A percentile compares a stretch with the other conserved stretches of the same genome.
These are phyloP conservation scores for Globisporangium cederbergense DNA, from an alignment of 352 stramenopile genomes.

Conservation along the genomic window DNA sequence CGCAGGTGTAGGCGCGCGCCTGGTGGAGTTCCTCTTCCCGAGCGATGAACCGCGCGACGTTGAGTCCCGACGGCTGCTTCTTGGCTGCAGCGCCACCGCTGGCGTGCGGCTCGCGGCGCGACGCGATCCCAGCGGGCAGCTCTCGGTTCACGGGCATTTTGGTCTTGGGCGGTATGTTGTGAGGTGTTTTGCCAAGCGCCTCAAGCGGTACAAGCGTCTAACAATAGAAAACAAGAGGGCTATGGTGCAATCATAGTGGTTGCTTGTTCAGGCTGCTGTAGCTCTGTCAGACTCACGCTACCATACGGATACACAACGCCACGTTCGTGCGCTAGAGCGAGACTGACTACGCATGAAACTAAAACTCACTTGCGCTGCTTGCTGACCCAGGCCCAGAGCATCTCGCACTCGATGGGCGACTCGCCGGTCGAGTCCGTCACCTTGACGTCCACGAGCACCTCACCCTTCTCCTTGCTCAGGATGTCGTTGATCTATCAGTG, in stretches of 20 bases:
- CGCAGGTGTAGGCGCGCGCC: conserved; percentile 49
- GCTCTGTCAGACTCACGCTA: too few relatives aligned
- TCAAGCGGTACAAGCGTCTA: background rate
- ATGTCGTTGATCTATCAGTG: conserved; percentile 45
- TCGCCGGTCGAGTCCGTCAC: conserved; percentile 74
- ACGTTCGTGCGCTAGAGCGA: background rate
- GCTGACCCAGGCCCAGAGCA: conserved; percentile 83
- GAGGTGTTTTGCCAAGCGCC: background rate
- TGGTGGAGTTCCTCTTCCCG: conserved; percentile 73
- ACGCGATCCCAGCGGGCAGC: conserved; percentile 47
- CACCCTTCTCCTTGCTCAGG: conserved; percentile 61
- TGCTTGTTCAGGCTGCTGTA: too few relatives aligned
- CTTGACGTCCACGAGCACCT: conserved; percentile 63
- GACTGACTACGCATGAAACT: background rate
- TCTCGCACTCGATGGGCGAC: conserved; percentile 76
- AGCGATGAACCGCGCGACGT: conserved; percentile 72
- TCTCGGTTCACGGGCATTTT: conserved; percentile 52
- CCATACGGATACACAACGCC: too few relatives aligned
- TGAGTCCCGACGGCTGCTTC: conserved; percentile 49
- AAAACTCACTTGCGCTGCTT: conserved; percentile 40
- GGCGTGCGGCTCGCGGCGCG: conserved; percentile 18
- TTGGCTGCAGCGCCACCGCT: conserved; percentile 20
- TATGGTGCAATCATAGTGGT: too few relatives aligned
- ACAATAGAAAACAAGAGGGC: background rate
- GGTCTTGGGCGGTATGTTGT: background rate